Conservation (phyloP, 2,329 filamentous ascomycete species). For the Talaromyces sp. region DNA sequence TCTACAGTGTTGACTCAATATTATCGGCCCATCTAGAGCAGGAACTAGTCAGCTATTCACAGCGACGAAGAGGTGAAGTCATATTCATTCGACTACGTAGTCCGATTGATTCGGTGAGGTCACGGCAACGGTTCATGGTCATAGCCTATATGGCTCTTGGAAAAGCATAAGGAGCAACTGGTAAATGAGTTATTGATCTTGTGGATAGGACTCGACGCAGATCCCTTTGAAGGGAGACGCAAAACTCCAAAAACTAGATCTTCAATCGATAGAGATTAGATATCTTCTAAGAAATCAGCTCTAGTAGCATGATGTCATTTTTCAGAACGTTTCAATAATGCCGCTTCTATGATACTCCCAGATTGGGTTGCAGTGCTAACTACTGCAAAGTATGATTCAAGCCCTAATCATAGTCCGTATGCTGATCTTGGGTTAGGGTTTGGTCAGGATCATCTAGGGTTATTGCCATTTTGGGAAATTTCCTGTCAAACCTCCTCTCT, state of each 20-base stretch:
- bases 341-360: background rate
- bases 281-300: background rate
- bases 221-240: background rate
- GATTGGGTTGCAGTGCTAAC: background rate
- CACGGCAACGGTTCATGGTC: background rate
- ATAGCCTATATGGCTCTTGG: background rate
- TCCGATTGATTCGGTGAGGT: background rate
- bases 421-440: background rate
- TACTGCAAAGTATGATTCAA: background rate
- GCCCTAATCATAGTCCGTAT: background rate
- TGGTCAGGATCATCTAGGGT: background rate
- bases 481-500: no score
- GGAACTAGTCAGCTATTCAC: background rate
- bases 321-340: background rate
- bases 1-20: background rate
- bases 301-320: constrained; percentile 4
- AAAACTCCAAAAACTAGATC: background rate
- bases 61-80: background rate
- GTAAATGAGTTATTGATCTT: no score
- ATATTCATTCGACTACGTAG: background rate
- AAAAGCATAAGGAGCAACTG: background rate
- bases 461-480: background rate
- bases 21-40: constrained; percentile 6
- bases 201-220: background rate
- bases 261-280: background rate